Evolutionary conservation across 2,329 filamentous ascomycete species (phyloP).

Genomic region (Fusarium sp.): DNA sequence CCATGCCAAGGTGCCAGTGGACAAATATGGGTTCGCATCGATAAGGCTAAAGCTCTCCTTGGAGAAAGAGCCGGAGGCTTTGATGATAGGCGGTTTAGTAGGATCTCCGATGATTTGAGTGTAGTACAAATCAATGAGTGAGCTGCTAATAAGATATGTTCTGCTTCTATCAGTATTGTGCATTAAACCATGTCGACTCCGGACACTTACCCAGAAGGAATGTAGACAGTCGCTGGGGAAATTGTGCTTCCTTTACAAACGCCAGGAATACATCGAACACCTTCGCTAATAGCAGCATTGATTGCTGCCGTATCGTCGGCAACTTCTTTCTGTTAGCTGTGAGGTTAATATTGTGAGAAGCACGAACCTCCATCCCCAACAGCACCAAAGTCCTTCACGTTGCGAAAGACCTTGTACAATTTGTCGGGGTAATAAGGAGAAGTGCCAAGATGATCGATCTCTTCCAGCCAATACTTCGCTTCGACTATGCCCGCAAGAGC

Average conservation of each 20-base stretch:
- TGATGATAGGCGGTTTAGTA: constrained; percentile 67
- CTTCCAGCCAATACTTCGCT: constrained; percentile 50
- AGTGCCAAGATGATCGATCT: constrained; percentile 47
- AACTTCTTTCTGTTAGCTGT: constrained; percentile 29
- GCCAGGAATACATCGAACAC: constrained; percentile 43
- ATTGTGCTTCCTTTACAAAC: constrained; percentile 52
- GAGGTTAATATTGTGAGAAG: neutral
- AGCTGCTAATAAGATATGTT: constrained; percentile 78
- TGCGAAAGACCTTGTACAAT: constrained; percentile 50
- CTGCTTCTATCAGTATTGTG: constrained; percentile 38
- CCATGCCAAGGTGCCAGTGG: constrained; percentile 59
- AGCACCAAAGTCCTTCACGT: constrained; percentile 51
- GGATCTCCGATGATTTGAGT: constrained; percentile 83
- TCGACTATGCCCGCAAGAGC: constrained; percentile 18
- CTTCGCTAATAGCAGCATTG: constrained; percentile 48
- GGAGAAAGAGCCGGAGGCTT: constrained; percentile 64
- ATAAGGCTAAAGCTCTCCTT: constrained; percentile 59
- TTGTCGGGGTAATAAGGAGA: constrained; percentile 50
- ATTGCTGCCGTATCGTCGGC: constrained; percentile 49
- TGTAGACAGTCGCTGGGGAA: constrained; percentile 56
- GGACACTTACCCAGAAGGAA: constrained; percentile 53
- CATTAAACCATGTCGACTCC: constrained; percentile 34
- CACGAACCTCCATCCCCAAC: constrained; percentile 49
- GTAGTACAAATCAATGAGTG: constrained; percentile 82
- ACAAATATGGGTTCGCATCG: constrained; percentile 62